These are phyloP conservation scores for Yamadazyma mexicana DNA, from an alignment of 1,139 yeast genomes.

Conservation along the genomic window DNA sequence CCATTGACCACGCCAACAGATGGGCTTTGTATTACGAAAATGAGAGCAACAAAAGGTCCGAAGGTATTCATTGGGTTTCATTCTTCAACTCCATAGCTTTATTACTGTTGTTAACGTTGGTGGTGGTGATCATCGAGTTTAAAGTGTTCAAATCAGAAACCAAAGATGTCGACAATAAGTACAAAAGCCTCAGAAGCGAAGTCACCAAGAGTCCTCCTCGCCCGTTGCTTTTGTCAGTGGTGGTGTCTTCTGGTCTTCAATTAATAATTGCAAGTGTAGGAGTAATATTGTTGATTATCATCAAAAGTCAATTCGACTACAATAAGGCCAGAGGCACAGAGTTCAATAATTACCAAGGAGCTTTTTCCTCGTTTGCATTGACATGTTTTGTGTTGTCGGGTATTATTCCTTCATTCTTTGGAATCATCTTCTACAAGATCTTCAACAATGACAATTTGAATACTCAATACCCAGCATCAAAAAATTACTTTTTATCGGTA, in stretches of 20 bases:
- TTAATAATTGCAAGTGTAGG: conserved; percentile 63
- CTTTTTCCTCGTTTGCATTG: conserved; percentile 56
- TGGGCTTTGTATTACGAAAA: conserved; percentile 74
- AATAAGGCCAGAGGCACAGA: conserved; percentile 25
- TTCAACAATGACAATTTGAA: conserved; percentile 42
- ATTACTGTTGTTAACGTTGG: conserved; percentile 54
- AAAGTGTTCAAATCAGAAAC: conserved; percentile 41
- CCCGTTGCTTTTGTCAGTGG: conserved; percentile 49
- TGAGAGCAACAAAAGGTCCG: conserved; percentile 44
- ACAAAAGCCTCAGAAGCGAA: conserved; percentile 58
- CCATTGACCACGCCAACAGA: conserved; percentile 65
- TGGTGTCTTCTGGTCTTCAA: conserved; percentile 78
- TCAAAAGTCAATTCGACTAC: conserved; percentile 35
- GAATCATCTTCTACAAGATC: conserved; percentile 59
- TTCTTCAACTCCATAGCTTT: conserved; percentile 64
- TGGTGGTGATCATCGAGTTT: conserved; percentile 63
- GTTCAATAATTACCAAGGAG: conserved; percentile 62
- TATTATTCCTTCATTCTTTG: conserved; percentile 68
- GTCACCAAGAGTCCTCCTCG: conserved; percentile 53
- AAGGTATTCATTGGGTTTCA: conserved; percentile 70
- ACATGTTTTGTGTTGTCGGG: conserved; percentile 69
- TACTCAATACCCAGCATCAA: conserved; percentile 21
- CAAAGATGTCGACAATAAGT: conserved; percentile 19
- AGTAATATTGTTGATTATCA: conserved; percentile 57
- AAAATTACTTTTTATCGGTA: conserved; percentile 35